Conservation (phyloP, 768 basidiomycete species). For the Mycena sanguinolenta region DNA sequence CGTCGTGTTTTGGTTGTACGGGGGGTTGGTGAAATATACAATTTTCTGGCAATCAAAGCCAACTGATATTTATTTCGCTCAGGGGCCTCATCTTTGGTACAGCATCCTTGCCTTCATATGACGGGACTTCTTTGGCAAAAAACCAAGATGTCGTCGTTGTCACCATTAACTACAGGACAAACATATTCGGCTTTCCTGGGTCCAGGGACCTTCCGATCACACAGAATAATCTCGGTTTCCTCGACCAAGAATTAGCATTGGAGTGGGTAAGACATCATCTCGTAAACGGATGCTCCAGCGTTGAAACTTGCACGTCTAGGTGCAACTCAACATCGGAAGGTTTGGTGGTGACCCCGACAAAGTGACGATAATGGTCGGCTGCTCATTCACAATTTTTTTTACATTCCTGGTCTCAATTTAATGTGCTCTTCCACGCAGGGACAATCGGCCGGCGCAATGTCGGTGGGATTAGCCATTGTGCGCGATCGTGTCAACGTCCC, state of each 20-base stretch:
- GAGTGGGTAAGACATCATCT: no score
- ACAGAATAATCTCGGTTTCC: constrained; percentile 28
- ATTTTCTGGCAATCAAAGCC: neutral
- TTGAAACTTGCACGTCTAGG: no score
- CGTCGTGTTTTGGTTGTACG: constrained; percentile 22
- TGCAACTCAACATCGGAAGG: constrained; percentile 8
- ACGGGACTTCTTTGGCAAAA: constrained; percentile 16
- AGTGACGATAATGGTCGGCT: constrained; percentile 23
- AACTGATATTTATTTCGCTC: neutral
- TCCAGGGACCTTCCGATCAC: constrained; percentile 15
- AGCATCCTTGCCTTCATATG: neutral
- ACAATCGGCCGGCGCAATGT: constrained; percentile 13
- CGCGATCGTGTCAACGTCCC: neutral
- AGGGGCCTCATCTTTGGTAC: constrained; percentile 16
- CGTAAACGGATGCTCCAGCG: no score
- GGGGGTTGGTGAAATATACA: constrained; percentile 13
- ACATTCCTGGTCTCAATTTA: neutral
- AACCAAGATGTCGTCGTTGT: constrained; percentile 28
- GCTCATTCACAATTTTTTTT: neutral
- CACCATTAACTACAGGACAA: constrained; percentile 25
- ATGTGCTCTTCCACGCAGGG: constrained; percentile 2
- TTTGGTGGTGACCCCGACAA: constrained; percentile 7
- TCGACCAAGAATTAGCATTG: constrained; percentile 23
- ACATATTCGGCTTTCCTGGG: constrained; percentile 22
- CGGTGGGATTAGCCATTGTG: constrained; percentile 10